Base-by-base conservation (phyloP, 1,284 basidiomycete species). In the Tilletia setariae region DNA sequence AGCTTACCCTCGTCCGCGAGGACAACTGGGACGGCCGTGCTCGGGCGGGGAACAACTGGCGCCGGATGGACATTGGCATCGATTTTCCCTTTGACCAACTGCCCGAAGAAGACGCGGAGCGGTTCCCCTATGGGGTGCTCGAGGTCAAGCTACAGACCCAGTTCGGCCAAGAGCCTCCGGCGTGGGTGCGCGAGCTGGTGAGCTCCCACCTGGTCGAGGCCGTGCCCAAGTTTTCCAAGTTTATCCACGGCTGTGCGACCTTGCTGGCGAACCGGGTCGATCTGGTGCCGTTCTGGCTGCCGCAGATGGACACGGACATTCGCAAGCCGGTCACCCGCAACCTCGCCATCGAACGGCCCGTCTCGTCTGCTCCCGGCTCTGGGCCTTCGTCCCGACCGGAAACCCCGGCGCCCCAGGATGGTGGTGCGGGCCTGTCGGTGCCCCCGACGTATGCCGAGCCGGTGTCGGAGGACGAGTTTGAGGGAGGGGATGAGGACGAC, bases 71-170 rank as follows among this genome's bases (percentile, higher is more conserved):
- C 82, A 90, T 96, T 71, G 93, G 93, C 9, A 93, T 96, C 75
- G 91, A 96, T 83, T 86, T 88, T 82, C 95, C 96, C 2, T 98
- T 98, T 83, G 86, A 90, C 13, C 89, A 91, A 77, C 80, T 95
- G 61, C 83, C 87, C 1, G 80, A 86, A 2, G 90, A 91, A 70
- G 95, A 98, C 83, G 70, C 81, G 47, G 81, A 94, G 90, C 84
- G 94, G 94, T 98, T 98, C 88, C 94, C 93, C 84, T 93, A 86
- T 73, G 89, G 94, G 62, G 91, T 98, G 2, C 86, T 98, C 23
- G 95, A 98, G 84, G 94, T 98, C 75, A 98, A 98, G 85, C 85
- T 98, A 51, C 95, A 98, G 84, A 98, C 95, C 7, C 94, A 98
- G 82, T 87, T 91, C 74, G 95, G 96, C 1, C 95, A 98, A 83